Conservation (phyloP, 1,139 yeast species). For the Blastobotrys buckinghamii region DNA sequence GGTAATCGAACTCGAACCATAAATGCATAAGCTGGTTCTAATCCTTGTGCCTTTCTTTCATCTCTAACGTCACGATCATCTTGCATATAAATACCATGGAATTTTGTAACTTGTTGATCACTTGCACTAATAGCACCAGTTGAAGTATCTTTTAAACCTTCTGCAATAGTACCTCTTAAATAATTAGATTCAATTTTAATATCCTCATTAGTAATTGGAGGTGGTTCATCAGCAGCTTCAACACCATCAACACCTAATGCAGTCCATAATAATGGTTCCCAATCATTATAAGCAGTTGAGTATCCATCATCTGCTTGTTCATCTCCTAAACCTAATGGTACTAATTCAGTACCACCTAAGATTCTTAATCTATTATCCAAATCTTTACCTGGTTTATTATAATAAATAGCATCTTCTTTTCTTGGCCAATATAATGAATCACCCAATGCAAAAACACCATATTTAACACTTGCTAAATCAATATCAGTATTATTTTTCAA, state of each 20-base stretch:
- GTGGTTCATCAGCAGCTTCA: conserved; percentile 88
- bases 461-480: conserved; percentile 64
- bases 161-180: conserved; percentile 90
- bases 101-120: conserved; percentile 92
- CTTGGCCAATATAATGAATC: conserved; percentile 97
- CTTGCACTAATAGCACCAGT: conserved; percentile 93
- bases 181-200: conserved; percentile 83
- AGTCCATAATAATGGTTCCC: conserved; percentile 85
- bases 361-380: conserved; percentile 56
- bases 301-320: conserved; percentile 97
- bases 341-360: conserved; percentile 67
- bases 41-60: conserved; percentile 82
- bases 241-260: conserved; percentile 82
- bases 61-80: conserved; percentile 97
- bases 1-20: conserved; percentile 97
- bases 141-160: conserved; percentile 71
- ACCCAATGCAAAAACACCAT: conserved; percentile 85
- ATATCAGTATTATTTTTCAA: conserved; percentile 63
- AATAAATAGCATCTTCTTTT: conserved; percentile 88
- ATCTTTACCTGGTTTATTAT: conserved; percentile 87
- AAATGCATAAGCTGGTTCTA: conserved; percentile 92
- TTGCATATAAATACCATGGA: conserved; percentile 98
- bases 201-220: conserved; percentile 93
- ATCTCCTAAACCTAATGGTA: conserved; percentile 84
- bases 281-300: conserved; percentile 78